Evolutionary conservation across 2,329 filamentous ascomycete genomes (phyloP).

Genomic region (Raffaelea ambrosiae): DNA sequence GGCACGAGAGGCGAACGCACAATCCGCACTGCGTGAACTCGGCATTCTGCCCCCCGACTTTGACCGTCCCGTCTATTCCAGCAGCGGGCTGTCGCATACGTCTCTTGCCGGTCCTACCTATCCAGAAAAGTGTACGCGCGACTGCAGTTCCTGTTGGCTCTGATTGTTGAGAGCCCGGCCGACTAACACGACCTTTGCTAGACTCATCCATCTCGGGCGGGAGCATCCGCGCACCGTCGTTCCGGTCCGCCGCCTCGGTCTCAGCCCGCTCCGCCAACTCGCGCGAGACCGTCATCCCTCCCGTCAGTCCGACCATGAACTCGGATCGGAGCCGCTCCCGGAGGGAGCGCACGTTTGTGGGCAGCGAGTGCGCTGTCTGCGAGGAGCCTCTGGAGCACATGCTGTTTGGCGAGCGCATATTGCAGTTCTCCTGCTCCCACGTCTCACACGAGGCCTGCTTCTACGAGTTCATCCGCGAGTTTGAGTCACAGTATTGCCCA

Average conservation of each 20-base stretch:
- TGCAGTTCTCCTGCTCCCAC: constrained; percentile 95
- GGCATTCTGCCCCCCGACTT: constrained; percentile 22
- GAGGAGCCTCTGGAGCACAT: constrained; percentile 96
- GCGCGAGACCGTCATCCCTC: constrained; percentile 25
- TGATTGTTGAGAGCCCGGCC: not conserved
- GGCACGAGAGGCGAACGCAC: constrained; percentile 23
- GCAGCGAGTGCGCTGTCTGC: constrained; percentile 89
- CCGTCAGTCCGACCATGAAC: constrained; percentile 53
- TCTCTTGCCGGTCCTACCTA: constrained; percentile 13
- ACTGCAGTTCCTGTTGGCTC: no score
- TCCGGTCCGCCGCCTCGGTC: constrained; percentile 26
- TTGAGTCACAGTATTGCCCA: constrained; percentile 89
- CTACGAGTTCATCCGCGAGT: constrained; percentile 95
- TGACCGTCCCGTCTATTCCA: constrained; percentile 17
- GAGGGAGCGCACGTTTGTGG: constrained; percentile 89
- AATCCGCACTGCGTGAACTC: constrained; percentile 25
- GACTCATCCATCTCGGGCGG: constrained; percentile 29
- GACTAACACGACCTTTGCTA: constrained; percentile 18
- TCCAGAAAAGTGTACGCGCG: constrained; percentile 25
- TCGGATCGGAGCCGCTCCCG: constrained; percentile 70
- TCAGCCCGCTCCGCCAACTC: constrained; percentile 28
- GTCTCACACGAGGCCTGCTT: constrained; percentile 98
- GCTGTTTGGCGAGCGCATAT: constrained; percentile 81
- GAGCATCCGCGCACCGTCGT: constrained; percentile 27
- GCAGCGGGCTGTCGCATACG: constrained; percentile 16